These are phyloP conservation scores for Pythium aquatile DNA, from an alignment of 352 stramenopile genomes.

Conservation along the genomic window DNA sequence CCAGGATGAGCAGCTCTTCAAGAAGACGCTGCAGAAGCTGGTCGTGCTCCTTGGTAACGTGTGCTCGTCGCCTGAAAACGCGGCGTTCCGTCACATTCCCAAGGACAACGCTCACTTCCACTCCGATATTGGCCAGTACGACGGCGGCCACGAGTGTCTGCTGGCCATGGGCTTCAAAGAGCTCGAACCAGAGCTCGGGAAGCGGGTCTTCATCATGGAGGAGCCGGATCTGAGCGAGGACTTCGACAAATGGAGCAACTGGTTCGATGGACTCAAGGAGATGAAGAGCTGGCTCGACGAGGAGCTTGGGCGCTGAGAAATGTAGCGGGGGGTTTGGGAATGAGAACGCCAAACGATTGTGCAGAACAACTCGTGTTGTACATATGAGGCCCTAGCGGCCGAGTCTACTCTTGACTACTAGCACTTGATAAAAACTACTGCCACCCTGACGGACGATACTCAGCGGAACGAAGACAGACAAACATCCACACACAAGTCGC, in stretches of 20 bases:
- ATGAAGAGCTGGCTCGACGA: slow-evolving; percentile 39
- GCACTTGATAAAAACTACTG: neutral
- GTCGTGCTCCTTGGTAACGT: slow-evolving; percentile 59
- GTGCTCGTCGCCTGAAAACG: slow-evolving; percentile 66
- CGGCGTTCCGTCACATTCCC: slow-evolving; percentile 66
- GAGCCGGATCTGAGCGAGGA: slow-evolving; percentile 74
- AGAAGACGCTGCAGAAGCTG: slow-evolving; percentile 49
- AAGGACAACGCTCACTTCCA: slow-evolving; percentile 74
- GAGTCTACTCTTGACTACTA: neutral
- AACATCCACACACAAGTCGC: neutral
- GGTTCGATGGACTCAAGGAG: slow-evolving; percentile 75
- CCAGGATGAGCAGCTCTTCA: slow-evolving; percentile 17
- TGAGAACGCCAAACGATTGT: neutral
- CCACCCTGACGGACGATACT: neutral
- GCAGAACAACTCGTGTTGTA: slow-evolving; percentile 10
- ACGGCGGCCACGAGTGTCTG: slow-evolving; percentile 61
- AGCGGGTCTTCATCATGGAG: slow-evolving; percentile 65
- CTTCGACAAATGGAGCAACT: slow-evolving; percentile 76
- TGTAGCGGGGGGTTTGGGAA: too few relatives aligned
- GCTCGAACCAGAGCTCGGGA: slow-evolving; percentile 44
- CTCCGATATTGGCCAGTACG: slow-evolving; percentile 59
- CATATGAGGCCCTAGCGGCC: neutral
- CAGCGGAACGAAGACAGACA: neutral
- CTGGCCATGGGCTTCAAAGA: slow-evolving; percentile 72
- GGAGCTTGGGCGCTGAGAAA: neutral